Evolutionary conservation across 192 early-diverging fungal genomes (phyloP), one percentile per base, ranked within the genome.

Genomic region (Linderina pennispora): DNA sequence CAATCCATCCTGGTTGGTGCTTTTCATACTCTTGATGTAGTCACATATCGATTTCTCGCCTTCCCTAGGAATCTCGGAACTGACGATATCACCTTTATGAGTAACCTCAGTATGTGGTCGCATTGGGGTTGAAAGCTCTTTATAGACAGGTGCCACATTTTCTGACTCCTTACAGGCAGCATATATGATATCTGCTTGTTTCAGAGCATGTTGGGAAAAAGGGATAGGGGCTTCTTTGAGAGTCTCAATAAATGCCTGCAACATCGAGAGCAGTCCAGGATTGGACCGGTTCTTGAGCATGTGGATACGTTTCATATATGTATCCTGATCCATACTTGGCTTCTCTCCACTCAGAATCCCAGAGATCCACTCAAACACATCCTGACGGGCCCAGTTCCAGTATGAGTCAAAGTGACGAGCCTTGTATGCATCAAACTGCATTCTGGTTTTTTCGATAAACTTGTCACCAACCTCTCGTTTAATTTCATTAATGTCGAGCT

Each of bases 301-400:
- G 11, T 53, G 54, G 23, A 62, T 9, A 4, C 34, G 43, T 31
- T n/a, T n/a, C 14, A 36, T 40, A 3, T 36, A 17, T 18, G 20
- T 88, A 67, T 43, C 74, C 79, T 40, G 81, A 77, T 43, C 83
- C 82, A 57, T 79, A 67, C 36, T 87, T 85, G 40, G 88, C 81
- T 53, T 90, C 82, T 22, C 86, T 78, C 34, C 82, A 73, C 44
- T 79, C 85, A 58, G 82, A 86, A 45, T 40, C 88, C 82, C 60
- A 55, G 90, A 92, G 55, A 88, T 89, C 45, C 37, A 26, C 31
- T 39, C 55, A 55, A 45, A 77, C 40, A 37, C 59, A 21, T 40
- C 61, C 47, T 65, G 70, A 36, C 45, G 65, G 37, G 90, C 77
- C 92, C 94, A 97, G 77, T 94, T 94, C 94, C 94, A 97, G 80